Base-by-base conservation (phyloP, 2,329 filamentous ascomycete species). In the Beauveria caledonica region DNA sequence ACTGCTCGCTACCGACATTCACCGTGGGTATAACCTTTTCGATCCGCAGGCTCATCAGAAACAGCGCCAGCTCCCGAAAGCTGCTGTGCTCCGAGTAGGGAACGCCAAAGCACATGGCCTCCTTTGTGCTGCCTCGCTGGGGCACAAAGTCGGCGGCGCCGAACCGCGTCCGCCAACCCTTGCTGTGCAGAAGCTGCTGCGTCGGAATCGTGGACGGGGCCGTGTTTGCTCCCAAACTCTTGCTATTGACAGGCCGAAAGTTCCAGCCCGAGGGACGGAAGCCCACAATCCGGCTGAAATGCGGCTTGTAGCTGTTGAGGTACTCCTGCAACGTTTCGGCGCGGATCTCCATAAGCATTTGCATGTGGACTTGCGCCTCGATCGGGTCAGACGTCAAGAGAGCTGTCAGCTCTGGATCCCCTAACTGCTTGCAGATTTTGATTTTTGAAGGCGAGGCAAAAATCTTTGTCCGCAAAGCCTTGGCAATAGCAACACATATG, bases 291-390 rank as follows among this genome's bases (percentile, higher is more conserved):
- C 90, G 87, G 15, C 86, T 86, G 72, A 97, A 99, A 66, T 90
- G 86, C 7, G 89, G 87, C 64, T 87, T 88, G 76, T 91, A 89
- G 40, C 83, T 80, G 67, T 87, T 84, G 6, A 97, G 82, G 68
- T 99, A 99, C 63, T 96, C 92, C 64, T 90, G 86, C 1, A 99
- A 80, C 0, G 93, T 96, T 66, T 97, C 92, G 39, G 92, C 86
- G 27, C 92, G 87, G 65, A 99, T 92, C 72, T 97, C 93, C 80
- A 94, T 94, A 10, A 99, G 80, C 68, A 89, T 92, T 67, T 96
- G 95, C 92, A 99, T 97, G 74, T 99, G 94, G 0, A 99, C 92
- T 73, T 97, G 93, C 0, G 94, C 94, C 67, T 90, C 89, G 23
- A 82, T 77, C 0, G 94, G 92, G 69, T 97, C 78, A 8, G 81